Percentiles rank a stretch among this genome's conserved stretches.
Evolutionary conservation across 306 rosid genomes (phyloP).

Genomic region (Trifolium fragiferum): DNA sequence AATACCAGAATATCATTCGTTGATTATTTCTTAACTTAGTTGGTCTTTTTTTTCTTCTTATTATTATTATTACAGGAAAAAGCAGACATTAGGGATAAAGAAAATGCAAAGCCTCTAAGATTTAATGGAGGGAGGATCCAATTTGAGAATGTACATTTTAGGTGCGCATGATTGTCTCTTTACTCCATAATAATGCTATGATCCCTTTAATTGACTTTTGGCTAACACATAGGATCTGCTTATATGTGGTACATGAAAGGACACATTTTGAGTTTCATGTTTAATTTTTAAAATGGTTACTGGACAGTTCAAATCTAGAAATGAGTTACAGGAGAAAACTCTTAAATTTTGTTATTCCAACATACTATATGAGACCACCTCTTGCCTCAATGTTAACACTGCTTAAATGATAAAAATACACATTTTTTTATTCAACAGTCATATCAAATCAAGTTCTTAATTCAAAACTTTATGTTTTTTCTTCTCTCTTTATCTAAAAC

Average conservation of each 20-base stretch:
- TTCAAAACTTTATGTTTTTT: not conserved
- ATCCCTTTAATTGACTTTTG: slow-evolving; percentile 37
- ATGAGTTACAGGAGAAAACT: not conserved
- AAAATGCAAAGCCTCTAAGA: slow-evolving; percentile 66
- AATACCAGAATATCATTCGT: not conserved
- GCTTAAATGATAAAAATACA: not conserved
- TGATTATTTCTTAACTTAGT: not conserved
- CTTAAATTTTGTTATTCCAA: not conserved
- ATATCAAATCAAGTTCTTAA: not conserved
- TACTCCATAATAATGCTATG: slow-evolving; percentile 19
- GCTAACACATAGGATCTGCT: not conserved
- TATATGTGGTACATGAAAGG: not conserved
- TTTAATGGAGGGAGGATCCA: slow-evolving; percentile 76
- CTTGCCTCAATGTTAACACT: not conserved
- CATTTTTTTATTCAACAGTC: not conserved
- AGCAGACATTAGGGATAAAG: slow-evolving; percentile 75
- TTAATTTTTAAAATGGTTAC: not conserved
- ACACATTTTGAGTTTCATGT: not conserved
- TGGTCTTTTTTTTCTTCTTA: not conserved
- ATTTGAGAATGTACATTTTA: slow-evolving; percentile 79
- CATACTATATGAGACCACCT: not conserved
- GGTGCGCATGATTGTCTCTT: slow-evolving; percentile 55
- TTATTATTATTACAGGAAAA: slow-evolving; percentile 64
- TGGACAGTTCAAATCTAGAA: not conserved
- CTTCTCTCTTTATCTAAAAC: not conserved